Conservation (phyloP, 208 protist genomes). For the Lotmaria passim region DNA sequence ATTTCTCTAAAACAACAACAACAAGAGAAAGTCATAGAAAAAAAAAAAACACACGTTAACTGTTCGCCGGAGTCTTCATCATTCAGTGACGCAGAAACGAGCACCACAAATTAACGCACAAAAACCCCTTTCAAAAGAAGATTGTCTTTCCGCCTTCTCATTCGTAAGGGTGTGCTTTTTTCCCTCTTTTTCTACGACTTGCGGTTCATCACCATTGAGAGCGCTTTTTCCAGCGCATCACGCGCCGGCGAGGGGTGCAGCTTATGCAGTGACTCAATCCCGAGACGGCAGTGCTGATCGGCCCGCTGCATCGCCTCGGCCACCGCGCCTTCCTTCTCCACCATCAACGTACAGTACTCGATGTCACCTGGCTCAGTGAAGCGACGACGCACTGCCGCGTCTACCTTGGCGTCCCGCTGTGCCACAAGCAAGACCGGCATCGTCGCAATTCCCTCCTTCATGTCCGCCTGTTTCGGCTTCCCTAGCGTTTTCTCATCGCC, state of each 20-base stretch:
- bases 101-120: too few relatives aligned
- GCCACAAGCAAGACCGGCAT: constrained; percentile 81
- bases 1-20: too few relatives aligned
- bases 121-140: too few relatives aligned
- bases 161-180: too few relatives aligned
- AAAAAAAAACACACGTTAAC: too few relatives aligned
- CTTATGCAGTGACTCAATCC: constrained; percentile 46
- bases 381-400: constrained; percentile 62
- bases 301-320: constrained; percentile 64
- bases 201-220: constrained; percentile 67
- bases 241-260: constrained; percentile 65
- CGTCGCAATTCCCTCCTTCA: constrained; percentile 83
- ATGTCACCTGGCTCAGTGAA: constrained; percentile 51
- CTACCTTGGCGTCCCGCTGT: constrained; percentile 52
- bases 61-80: too few relatives aligned
- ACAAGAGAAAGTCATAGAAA: too few relatives aligned
- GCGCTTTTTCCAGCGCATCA: constrained; percentile 61
- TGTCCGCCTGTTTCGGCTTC: constrained; percentile 82
- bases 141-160: too few relatives aligned
- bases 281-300: constrained; percentile 68
- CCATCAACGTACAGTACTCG: constrained; percentile 50
- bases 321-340: constrained; percentile 58
- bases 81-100: too few relatives aligned
- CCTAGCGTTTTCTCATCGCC: constrained; percentile 72
- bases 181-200: constrained; percentile 22